phyloP scores from a whole-genome alignment of 1,284 basidiomycete species.

The Melampsora occidentalis region DNA sequence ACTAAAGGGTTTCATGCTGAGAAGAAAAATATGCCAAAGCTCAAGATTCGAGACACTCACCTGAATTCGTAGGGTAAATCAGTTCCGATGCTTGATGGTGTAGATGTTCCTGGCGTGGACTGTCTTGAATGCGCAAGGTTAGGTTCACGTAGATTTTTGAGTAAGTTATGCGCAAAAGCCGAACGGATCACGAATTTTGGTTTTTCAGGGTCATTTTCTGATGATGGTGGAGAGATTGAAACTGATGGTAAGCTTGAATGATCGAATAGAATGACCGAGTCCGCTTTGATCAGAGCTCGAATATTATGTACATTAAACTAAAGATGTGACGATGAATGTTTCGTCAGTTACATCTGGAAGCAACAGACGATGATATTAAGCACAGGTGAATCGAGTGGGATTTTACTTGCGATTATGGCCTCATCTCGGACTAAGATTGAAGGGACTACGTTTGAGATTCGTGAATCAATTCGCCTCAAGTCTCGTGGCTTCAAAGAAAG shows the following conservation, averaged over 20 bases:
- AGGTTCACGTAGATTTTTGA: conserved; percentile 40
- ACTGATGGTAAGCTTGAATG: conserved; percentile 65
- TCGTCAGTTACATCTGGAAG: conserved; percentile 6
- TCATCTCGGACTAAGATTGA: conserved; percentile 85
- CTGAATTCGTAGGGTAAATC: conserved; percentile 83
- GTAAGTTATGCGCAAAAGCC: conserved; percentile 45
- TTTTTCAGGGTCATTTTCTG: not conserved
- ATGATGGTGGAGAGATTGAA: not conserved
- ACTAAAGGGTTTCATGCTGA: no score
- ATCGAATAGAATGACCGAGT: conserved; percentile 88
- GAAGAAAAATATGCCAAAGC: no score
- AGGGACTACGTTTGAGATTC: conserved; percentile 88
- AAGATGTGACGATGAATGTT: not conserved
- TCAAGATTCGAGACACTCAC: conserved; percentile 56
- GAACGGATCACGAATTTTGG: conserved; percentile 10
- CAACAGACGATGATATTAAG: conserved; percentile 21
- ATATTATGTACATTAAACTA: conserved; percentile 91
- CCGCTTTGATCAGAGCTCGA: conserved; percentile 87
- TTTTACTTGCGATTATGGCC: conserved; percentile 70
- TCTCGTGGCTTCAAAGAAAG: conserved; percentile 73
- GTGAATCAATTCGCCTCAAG: conserved; percentile 90
- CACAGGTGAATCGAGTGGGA: conserved; percentile 21
- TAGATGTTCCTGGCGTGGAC: conserved; percentile 66
- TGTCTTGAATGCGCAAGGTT: not conserved
- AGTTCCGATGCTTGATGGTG: conserved; percentile 62